Percentiles rank a stretch among this genome's conserved stretches.
Evolutionary conservation across 2,329 filamentous ascomycete genomes (phyloP).

Genomic region (Fusarium albidum): DNA sequence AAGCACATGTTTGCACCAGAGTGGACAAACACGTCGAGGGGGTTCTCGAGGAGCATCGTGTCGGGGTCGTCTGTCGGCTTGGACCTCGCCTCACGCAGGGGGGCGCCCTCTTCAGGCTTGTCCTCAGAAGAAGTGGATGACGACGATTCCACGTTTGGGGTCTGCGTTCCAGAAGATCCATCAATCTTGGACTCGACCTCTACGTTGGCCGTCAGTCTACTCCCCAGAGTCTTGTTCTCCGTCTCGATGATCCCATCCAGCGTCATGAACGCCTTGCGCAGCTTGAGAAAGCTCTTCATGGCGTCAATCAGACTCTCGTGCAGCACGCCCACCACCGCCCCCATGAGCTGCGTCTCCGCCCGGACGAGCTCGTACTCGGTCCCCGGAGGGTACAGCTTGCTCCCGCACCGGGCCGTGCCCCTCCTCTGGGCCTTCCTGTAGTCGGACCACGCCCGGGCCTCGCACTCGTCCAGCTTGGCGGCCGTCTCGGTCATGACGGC

Average conservation of each 20-base stretch:
- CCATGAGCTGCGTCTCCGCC: slow-evolving; percentile 88
- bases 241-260: slow-evolving; percentile 81
- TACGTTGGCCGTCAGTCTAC: slow-evolving; percentile 38
- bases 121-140: slow-evolving; percentile 32
- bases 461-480: slow-evolving; percentile 75
- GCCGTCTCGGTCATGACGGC: slow-evolving; percentile 87
- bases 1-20: slow-evolving; percentile 91
- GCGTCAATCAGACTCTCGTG: slow-evolving; percentile 94
- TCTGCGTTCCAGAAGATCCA: slow-evolving; percentile 56
- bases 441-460: slow-evolving; percentile 78
- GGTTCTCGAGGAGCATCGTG: slow-evolving; percentile 72
- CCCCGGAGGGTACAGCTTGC: slow-evolving; percentile 77
- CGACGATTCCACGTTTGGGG: slow-evolving; percentile 42
- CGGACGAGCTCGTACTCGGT: slow-evolving; percentile 87
- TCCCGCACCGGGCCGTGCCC: slow-evolving; percentile 45
- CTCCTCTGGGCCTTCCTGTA: slow-evolving; percentile 78
- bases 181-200: slow-evolving; percentile 38
- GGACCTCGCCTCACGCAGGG: slow-evolving; percentile 36
- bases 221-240: slow-evolving; percentile 63
- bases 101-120: slow-evolving; percentile 32
- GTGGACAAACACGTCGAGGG: slow-evolving; percentile 87
- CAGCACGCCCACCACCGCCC: slow-evolving; percentile 85
- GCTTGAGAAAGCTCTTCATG: slow-evolving; percentile 90
- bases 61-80: slow-evolving; percentile 61
- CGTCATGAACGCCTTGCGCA: slow-evolving; percentile 86